phyloP scores from a whole-genome alignment of 495 filamentous ascomycete genomes.

The Parathielavia appendiculata region DNA sequence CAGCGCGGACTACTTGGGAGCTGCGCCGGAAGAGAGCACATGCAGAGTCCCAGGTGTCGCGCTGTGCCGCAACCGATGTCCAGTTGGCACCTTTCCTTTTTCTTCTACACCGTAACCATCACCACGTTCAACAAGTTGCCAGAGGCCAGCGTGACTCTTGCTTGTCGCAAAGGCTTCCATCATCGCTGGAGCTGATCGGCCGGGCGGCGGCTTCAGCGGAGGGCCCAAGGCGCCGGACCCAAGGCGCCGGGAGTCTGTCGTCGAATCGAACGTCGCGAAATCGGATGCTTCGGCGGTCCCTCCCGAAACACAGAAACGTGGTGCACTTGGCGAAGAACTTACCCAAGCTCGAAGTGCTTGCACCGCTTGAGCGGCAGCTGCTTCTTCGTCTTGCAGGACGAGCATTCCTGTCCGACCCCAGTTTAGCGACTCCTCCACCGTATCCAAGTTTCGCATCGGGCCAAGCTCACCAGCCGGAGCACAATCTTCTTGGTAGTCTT shows the following conservation, averaged over 20 bases:
- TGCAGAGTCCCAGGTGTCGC: background rate
- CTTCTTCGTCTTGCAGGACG: conserved; percentile 94
- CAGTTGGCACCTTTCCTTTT: background rate
- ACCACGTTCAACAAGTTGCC: background rate
- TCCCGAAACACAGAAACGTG: conserved; percentile 10
- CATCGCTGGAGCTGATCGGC: background rate
- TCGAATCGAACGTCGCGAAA: background rate
- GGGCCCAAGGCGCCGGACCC: too few species aligned
- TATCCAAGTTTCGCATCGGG: conserved; percentile 9
- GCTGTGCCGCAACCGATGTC: background rate
- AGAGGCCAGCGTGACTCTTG: background rate
- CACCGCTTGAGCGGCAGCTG: conserved; percentile 96
- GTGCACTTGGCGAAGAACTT: conserved; percentile 40
- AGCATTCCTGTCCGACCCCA: conserved; percentile 72
- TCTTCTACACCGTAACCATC: background rate
- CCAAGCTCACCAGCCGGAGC: conserved; percentile 59
- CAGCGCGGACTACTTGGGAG: background rate
- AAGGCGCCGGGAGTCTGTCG: background rate
- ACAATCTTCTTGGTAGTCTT: conserved; percentile 99
- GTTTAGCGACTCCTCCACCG: conserved; percentile 21
- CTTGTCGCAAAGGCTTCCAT: background rate
- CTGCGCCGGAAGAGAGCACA: background rate
- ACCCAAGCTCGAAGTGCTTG: conserved; percentile 99
- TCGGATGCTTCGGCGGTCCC: conserved; percentile 15
- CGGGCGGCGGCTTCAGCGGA: background rate